Percentiles rank a stretch among this genome's conserved stretches.
Evolutionary conservation across 306 rosid genomes (phyloP).

Genomic region (Inga leiocalycina): DNA sequence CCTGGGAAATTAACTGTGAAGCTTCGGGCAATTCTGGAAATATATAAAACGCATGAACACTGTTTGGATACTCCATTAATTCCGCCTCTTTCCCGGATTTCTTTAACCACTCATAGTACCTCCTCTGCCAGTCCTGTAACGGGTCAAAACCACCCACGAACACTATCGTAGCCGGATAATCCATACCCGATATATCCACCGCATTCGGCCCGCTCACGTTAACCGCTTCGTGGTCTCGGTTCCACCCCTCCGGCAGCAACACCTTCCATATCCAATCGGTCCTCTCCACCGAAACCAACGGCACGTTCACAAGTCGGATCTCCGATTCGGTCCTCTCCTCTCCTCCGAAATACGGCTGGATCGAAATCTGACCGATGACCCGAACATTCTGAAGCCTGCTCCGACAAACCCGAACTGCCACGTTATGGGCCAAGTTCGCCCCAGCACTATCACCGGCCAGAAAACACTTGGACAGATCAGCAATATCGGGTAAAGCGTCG

Average conservation of each 20-base stretch:
- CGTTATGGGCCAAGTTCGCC: conserved; percentile 74
- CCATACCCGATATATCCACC: conserved; percentile 50
- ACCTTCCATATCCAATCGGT: conserved; percentile 78
- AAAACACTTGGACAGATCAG: conserved; percentile 59
- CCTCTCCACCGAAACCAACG: conserved; percentile 42
- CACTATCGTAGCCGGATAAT: conserved; percentile 65
- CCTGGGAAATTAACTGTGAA: conserved; percentile 38
- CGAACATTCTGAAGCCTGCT: neutral
- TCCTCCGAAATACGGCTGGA: conserved; percentile 86
- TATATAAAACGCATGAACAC: conserved; percentile 64
- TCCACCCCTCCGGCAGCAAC: conserved; percentile 53
- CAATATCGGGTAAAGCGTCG: conserved; percentile 41
- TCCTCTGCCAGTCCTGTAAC: conserved; percentile 72
- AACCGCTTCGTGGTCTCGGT: conserved; percentile 50
- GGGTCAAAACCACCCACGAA: conserved; percentile 75
- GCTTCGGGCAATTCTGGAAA: conserved; percentile 65
- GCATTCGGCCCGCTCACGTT: conserved; percentile 71
- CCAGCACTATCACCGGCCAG: conserved; percentile 88
- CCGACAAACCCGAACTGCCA: conserved; percentile 45
- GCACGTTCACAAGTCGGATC: conserved; percentile 35
- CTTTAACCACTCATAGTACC: conserved; percentile 61
- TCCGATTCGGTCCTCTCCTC: conserved; percentile 71
- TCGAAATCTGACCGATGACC: conserved; percentile 52
- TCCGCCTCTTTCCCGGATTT: conserved; percentile 52
- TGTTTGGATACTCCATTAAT: conserved; percentile 56